Percentiles rank a stretch among this genome's conserved stretches.
These are phyloP conservation scores for Pseudogymnoascus sp. DNA, from an alignment of 2,329 filamentous ascomycete genomes.

Conservation along the genomic window DNA sequence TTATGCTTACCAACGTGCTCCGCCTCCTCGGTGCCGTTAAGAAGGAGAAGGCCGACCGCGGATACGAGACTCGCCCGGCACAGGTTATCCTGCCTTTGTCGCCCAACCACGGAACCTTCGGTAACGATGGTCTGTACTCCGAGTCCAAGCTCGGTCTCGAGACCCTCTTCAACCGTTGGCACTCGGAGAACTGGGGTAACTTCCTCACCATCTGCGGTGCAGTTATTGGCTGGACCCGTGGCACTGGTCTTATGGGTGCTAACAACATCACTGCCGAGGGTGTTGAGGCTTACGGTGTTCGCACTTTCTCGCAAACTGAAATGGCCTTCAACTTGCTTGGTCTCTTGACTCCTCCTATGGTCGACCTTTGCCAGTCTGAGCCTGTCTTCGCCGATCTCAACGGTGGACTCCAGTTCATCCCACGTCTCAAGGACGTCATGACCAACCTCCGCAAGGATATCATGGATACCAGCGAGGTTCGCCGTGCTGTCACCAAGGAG, in stretches of 20 bases:
- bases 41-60: constrained; percentile 75
- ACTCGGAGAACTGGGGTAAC: constrained; percentile 93
- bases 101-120: constrained; percentile 97
- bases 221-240: constrained; percentile 98
- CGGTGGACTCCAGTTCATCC: constrained; percentile 94
- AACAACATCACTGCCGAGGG: constrained; percentile 98
- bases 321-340: constrained; percentile 99
- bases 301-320: constrained; percentile 97
- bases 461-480: constrained; percentile 89
- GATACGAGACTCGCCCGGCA: constrained; percentile 89
- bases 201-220: constrained; percentile 98
- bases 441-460: constrained; percentile 87
- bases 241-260: constrained; percentile 93
- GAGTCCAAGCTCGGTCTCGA: constrained; percentile 96
- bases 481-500: constrained; percentile 89
- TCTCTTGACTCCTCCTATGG: constrained; percentile 87
- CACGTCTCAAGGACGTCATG: constrained; percentile 91
- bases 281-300: constrained; percentile 91
- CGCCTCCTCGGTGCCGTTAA: constrained; percentile 88
- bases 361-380: constrained; percentile 90
- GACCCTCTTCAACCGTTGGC: constrained; percentile 97
- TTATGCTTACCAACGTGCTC: constrained; percentile 96
- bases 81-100: constrained; percentile 94
- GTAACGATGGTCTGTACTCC: constrained; percentile 94
- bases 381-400: constrained; percentile 97